Evolutionary conservation across 768 basidiomycete species (phyloP), one percentile per base, ranked within the genome.

Genomic region (Boletus reticuloceps): DNA sequence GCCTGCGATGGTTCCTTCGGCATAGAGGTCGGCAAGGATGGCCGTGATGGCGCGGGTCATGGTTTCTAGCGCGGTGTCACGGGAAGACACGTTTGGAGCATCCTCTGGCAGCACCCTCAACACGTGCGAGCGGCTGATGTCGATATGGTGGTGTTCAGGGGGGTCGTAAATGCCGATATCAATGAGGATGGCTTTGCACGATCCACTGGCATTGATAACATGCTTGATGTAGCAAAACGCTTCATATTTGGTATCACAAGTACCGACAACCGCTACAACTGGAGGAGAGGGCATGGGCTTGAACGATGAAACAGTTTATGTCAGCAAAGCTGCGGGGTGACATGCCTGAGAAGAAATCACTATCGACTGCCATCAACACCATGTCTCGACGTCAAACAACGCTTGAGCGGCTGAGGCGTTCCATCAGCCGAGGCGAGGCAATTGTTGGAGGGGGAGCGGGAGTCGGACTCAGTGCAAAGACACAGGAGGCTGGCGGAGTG

Each of bases 361-460:
- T 46, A 13, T 47, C 54, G 17, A 53, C 48, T n/a, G 32, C 14
- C 53, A 42, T 36, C 34, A 11, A 36, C 34, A 36, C 14, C 13
- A 42, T 64, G 49, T 68, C 60, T 17, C 56, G 50, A 53, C 68
- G 68, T 11, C 53, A 63, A 50, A 36, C 22, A 51, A 50, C 47
- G 19, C 59, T 66, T 16, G 51, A 54, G 50, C 47, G 54, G 8
- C 42, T 58, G 44, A 60, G 60, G 39, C 34, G 40, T n/a, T 44
- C 44, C 37, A 63, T 67, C 6, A 40, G 39, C 32, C 42, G 42
- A 43, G 69, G 60, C 17, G 37, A 59, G 7, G 65, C 58, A 5
- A 71, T 71, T 36, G 52, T 67, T 3, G 60, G 65, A 17, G 68
- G 67, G 16, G 69, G 67, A 8, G 57, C 65, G 19, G 65, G 68